Percentiles rank a stretch among this genome's conserved stretches.
phyloP scores from a whole-genome alignment of 371 early-diverging fungal species.

The Mucor ambiguus region DNA sequence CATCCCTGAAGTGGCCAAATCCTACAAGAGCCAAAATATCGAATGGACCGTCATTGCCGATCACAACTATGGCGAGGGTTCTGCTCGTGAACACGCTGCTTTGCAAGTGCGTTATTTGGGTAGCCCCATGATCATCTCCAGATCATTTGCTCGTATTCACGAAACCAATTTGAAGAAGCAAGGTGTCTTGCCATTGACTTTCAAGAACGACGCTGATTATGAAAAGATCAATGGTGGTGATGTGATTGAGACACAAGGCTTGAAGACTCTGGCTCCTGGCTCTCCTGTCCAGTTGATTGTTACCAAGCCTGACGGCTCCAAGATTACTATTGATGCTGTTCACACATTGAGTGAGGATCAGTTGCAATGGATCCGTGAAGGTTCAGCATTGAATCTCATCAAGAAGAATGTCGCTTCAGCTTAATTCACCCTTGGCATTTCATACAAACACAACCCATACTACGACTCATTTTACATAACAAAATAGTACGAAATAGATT shows the following conservation, averaged over 20 bases:
- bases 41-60: conserved; percentile 95
- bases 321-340: conserved; percentile 61
- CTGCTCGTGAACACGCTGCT: conserved; percentile 97
- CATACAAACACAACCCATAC: background rate
- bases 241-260: conserved; percentile 80
- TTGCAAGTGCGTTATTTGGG: conserved; percentile 93
- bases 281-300: conserved; percentile 60
- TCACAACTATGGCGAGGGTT: conserved; percentile 98
- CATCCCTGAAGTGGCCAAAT: conserved; percentile 89
- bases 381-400: conserved; percentile 86
- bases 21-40: conserved; percentile 79
- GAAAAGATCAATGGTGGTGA: conserved; percentile 77
- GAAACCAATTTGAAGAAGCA: conserved; percentile 99
- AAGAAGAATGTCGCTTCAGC: conserved; percentile 18
- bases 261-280: conserved; percentile 66
- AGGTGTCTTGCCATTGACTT: conserved; percentile 93
- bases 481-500: background rate
- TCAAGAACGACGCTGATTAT: conserved; percentile 84
- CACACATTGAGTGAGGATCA: conserved; percentile 96
- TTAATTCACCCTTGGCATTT: background rate
- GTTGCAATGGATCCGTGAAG: conserved; percentile 93
- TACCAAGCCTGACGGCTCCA: conserved; percentile 58
- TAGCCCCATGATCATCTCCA: conserved; percentile 85
- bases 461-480: background rate
- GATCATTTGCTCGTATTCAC: conserved; percentile 97